Percentiles rank a stretch among this genome's conserved stretches.
Conservation (phyloP, 2,329 filamentous ascomycete genomes). For the Sclerotinia nivalis region DNA sequence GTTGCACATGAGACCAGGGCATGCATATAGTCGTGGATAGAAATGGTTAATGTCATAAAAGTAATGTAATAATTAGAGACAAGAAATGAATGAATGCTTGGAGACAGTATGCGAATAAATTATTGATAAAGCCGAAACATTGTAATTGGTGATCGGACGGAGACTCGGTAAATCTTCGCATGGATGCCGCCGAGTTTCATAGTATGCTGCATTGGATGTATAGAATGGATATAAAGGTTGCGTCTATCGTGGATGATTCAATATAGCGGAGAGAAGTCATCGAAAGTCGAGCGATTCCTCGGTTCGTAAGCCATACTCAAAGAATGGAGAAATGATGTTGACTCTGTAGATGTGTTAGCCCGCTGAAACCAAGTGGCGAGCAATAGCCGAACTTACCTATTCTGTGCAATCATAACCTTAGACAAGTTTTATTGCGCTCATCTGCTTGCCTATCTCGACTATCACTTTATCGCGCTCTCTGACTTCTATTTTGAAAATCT, state of each 20-base stretch:
- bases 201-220: not conserved
- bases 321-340: not conserved
- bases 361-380: not conserved
- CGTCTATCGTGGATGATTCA: not conserved
- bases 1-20: no score
- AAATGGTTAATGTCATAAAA: not conserved
- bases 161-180: not conserved
- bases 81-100: not conserved
- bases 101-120: not conserved
- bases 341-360: not conserved
- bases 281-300: not conserved
- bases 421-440: not conserved
- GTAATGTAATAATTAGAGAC: slow-evolving; percentile 11
- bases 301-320: not conserved
- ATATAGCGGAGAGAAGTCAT: not conserved
- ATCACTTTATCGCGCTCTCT: accelerated
- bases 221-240: not conserved
- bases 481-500: not conserved
- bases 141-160: not conserved
- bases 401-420: not conserved
- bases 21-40: not conserved
- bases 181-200: not conserved
- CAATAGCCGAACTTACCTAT: not conserved
- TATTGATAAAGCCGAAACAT: not conserved
- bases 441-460: not conserved